phyloP scores from a whole-genome alignment of 495 filamentous ascomycete species.

The Penicillium dipodomyicola region DNA sequence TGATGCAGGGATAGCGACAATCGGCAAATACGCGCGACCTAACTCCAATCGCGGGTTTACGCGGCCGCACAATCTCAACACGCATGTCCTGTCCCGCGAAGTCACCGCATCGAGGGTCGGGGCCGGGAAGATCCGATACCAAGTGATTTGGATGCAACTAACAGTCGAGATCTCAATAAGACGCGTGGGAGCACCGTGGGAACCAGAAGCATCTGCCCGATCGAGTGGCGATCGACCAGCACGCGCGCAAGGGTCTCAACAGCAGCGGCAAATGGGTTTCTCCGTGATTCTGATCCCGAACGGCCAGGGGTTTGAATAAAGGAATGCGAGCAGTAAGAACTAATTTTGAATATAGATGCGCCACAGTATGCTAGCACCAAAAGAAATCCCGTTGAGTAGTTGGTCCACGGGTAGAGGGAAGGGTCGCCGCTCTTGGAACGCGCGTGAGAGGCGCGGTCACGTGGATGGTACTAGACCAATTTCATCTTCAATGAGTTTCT shows the following conservation, averaged over 20 bases:
- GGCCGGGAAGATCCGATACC: slow-evolving; percentile 17
- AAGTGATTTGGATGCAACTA: slow-evolving; percentile 12
- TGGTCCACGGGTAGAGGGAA: slow-evolving; percentile 9
- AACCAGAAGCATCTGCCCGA: slow-evolving; percentile 25
- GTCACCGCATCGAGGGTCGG: slow-evolving; percentile 24
- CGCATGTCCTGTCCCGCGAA: slow-evolving; percentile 18
- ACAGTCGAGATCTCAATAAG: slow-evolving; percentile 24
- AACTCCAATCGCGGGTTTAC: slow-evolving; percentile 21
- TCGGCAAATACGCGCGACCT: slow-evolving; percentile 16
- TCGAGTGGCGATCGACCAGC: slow-evolving; percentile 29
- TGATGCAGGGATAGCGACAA: slow-evolving; percentile 2
- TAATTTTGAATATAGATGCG: slow-evolving; percentile 9
- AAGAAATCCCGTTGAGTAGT: slow-evolving; percentile 5
- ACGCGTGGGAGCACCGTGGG: slow-evolving; percentile 10
- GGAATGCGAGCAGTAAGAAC: not conserved
- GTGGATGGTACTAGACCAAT: slow-evolving; percentile 18
- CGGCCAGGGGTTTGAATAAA: not conserved
- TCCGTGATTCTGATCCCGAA: slow-evolving; percentile 3
- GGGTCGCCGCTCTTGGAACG: slow-evolving; percentile 25
- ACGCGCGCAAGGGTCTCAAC: slow-evolving; percentile 27
- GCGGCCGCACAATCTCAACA: slow-evolving; percentile 26
- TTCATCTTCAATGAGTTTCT: not conserved
- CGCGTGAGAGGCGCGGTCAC: slow-evolving; percentile 45
- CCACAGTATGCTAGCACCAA: slow-evolving; percentile 11
- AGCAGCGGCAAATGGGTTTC: slow-evolving; percentile 23